These are phyloP conservation scores for Lagenaria siceraria DNA, from an alignment of 306 rosid genomes.

Conservation along the genomic window DNA sequence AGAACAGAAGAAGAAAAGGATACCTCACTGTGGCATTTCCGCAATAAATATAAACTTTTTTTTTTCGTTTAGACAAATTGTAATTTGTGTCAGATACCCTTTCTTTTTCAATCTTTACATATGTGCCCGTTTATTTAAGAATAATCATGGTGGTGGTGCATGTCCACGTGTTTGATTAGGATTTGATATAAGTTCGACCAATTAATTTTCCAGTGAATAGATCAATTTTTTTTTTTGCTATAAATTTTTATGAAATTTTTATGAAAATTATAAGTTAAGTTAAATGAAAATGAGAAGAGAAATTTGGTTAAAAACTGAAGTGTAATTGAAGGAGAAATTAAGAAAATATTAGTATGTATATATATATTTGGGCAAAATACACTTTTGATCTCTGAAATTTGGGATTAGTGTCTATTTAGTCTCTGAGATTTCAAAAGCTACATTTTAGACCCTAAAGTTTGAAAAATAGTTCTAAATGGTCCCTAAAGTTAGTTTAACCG, in stretches of 20 bases:
- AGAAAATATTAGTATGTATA: background rate
- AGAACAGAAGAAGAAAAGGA: background rate
- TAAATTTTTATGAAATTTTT: too few relatives aligned
- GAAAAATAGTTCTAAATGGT: too few relatives aligned
- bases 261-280: background rate
- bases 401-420: too few relatives aligned
- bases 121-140: background rate
- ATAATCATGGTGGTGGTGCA: background rate
- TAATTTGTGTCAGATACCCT: background rate
- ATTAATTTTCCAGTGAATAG: background rate
- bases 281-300: background rate
- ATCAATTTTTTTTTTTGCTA: background rate
- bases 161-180: background rate
- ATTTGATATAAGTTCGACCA: background rate
- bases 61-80: background rate
- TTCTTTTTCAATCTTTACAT: background rate
- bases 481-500: too few relatives aligned
- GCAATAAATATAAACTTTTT: background rate
- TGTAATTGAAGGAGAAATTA: background rate
- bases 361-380: too few relatives aligned
- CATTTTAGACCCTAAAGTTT: too few relatives aligned
- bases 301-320: too few relatives aligned
- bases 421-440: too few relatives aligned
- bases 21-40: background rate
- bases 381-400: too few relatives aligned